Percentiles rank a stretch among this genome's conserved stretches.
Conservation (phyloP, 345 rosid genomes). For the Linum usitatissimum region DNA sequence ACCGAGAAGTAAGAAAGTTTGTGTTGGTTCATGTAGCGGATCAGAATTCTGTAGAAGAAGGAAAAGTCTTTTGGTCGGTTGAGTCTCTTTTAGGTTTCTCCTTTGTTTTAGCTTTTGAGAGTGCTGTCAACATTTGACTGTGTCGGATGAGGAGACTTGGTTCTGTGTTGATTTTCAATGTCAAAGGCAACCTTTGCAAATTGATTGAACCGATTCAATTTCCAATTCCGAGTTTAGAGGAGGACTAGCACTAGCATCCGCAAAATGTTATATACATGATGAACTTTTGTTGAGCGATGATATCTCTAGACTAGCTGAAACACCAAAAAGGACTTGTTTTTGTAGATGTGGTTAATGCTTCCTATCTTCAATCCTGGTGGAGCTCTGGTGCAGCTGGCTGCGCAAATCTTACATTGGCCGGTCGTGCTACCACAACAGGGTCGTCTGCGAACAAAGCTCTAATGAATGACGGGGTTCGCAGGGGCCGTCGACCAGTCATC, state of each 20-base stretch:
- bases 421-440: constrained; percentile 59
- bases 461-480: constrained; percentile 69
- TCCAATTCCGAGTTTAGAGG: background rate
- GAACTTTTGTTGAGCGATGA: constrained; percentile 9
- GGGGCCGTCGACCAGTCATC: constrained; percentile 73
- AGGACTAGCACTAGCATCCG: background rate
- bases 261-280: constrained; percentile 15
- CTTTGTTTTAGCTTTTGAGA: background rate
- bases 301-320: constrained; percentile 5
- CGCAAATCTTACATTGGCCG: constrained; percentile 71
- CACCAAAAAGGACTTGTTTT: background rate
- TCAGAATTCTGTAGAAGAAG: background rate
- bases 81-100: background rate
- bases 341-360: background rate
- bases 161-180: background rate
- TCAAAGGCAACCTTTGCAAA: background rate
- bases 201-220: background rate
- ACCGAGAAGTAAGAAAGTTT: background rate
- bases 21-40: background rate
- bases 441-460: constrained; percentile 82
- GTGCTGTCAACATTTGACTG: background rate
- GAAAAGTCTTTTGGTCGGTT: background rate
- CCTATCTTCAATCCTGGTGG: constrained; percentile 43
- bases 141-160: background rate
- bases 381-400: constrained; percentile 58